Evolutionary conservation across 768 basidiomycete species (phyloP).

Genomic region (Russula ochroleuca): DNA sequence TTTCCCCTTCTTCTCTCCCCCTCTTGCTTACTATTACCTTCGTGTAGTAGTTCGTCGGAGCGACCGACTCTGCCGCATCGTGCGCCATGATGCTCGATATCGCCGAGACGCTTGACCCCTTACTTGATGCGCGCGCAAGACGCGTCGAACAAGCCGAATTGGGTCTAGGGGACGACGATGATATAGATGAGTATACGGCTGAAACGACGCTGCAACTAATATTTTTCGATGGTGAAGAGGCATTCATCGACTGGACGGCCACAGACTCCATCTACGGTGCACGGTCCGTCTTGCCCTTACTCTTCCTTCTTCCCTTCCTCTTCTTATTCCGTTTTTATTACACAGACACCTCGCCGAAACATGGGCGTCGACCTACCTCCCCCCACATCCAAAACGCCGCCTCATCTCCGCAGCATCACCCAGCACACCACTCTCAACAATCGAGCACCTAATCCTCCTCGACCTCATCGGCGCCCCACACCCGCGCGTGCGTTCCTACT

Average conservation of each 20-base stretch:
- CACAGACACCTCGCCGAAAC: constrained; percentile 80
- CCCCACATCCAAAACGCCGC: constrained; percentile 56
- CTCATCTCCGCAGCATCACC: constrained; percentile 42
- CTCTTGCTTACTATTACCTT: background rate
- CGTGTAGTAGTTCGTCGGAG: constrained; percentile 78
- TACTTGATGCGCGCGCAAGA: constrained; percentile 58
- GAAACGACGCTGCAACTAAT: constrained; percentile 88
- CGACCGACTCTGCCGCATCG: constrained; percentile 94
- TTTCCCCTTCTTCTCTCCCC: background rate
- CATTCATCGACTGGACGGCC: constrained; percentile 84
- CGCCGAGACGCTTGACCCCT: constrained; percentile 73
- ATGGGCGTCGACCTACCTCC: constrained; percentile 70
- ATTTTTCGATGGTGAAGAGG: constrained; percentile 98
- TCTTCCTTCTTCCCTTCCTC: background rate
- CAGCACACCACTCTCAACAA: constrained; percentile 63
- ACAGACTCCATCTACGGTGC: constrained; percentile 95
- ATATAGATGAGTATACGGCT: constrained; percentile 44
- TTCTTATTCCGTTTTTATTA: too few species aligned
- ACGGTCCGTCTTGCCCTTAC: constrained; percentile 46
- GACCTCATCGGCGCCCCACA: constrained; percentile 81
- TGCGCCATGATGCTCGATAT: constrained; percentile 93
- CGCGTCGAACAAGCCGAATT: constrained; percentile 46
- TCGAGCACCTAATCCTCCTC: constrained; percentile 89
- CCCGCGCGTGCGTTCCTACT: constrained; percentile 78
- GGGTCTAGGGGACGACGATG: constrained; percentile 66